A percentile compares a stretch with the other conserved stretches of the same genome.
phyloP scores from a whole-genome alignment of 2,329 filamentous ascomycete species.

The Emergomyces pasteurianus region DNA sequence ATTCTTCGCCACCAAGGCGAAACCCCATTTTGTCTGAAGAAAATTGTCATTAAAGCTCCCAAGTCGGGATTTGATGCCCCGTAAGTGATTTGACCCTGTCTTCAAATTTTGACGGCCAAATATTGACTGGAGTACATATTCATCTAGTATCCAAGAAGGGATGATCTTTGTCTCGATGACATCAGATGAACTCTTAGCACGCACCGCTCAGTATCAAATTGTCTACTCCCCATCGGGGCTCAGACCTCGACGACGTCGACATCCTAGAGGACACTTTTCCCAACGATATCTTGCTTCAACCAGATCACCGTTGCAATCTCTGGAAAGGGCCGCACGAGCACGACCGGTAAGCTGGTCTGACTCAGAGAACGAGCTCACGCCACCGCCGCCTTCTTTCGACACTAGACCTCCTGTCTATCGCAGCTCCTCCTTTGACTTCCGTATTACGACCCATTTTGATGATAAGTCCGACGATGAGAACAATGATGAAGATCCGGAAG shows the following conservation, averaged over 20 bases:
- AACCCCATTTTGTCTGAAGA: slow-evolving; percentile 70
- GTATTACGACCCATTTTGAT: slow-evolving; percentile 26
- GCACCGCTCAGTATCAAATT: slow-evolving; percentile 65
- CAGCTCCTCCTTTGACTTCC: slow-evolving; percentile 16
- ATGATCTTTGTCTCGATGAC: slow-evolving; percentile 87
- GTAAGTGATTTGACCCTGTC: slow-evolving; percentile 43
- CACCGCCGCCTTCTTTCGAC: slow-evolving; percentile 7
- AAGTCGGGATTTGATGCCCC: slow-evolving; percentile 65
- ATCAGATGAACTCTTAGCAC: slow-evolving; percentile 58
- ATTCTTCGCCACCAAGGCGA: slow-evolving; percentile 70
- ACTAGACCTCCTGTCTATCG: not conserved
- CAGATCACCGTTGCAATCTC: slow-evolving; percentile 24
- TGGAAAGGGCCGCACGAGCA: slow-evolving; percentile 19
- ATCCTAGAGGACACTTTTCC: slow-evolving; percentile 23
- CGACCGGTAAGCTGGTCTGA: slow-evolving; percentile 16
- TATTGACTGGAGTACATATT: not conserved
- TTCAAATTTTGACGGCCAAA: not conserved
- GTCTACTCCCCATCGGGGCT: slow-evolving; percentile 41
- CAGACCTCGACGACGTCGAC: slow-evolving; percentile 18
- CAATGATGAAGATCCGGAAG: slow-evolving; percentile 21
- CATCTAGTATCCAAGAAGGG: slow-evolving; percentile 66
- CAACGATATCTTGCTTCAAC: slow-evolving; percentile 29
- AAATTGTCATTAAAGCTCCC: slow-evolving; percentile 79
- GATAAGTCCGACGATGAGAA: slow-evolving; percentile 28
- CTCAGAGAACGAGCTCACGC: slow-evolving; percentile 15